phyloP scores from a whole-genome alignment of 2,329 filamentous ascomycete species.

The Nemania abortiva region DNA sequence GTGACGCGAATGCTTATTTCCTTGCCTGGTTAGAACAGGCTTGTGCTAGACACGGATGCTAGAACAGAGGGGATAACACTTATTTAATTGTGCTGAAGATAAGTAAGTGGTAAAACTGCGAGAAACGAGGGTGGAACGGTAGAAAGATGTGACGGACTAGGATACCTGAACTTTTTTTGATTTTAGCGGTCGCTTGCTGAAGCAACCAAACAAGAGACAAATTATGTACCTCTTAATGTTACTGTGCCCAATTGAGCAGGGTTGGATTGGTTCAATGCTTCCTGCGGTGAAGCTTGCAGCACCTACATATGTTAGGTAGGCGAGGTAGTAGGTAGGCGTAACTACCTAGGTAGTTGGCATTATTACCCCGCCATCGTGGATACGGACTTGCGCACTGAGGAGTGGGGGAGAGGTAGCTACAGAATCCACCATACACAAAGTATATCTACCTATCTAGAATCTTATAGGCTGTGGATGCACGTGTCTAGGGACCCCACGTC shows the following conservation, averaged over 20 bases:
- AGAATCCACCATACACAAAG: too few species aligned
- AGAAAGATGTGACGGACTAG: background rate
- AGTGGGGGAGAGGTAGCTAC: too few species aligned
- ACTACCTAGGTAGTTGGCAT: too few species aligned
- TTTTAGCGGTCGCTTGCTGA: background rate
- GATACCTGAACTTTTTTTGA: background rate
- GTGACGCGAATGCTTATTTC: background rate
- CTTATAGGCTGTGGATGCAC: conserved; percentile 1
- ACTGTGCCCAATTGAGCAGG: background rate
- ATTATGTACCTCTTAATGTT: background rate
- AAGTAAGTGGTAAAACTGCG: background rate
- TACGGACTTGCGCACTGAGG: background rate
- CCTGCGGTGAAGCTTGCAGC: too few species aligned
- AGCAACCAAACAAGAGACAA: background rate
- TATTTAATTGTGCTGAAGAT: background rate
- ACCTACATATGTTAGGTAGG: background rate
- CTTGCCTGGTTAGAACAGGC: background rate
- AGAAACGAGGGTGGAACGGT: background rate
- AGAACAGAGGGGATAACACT: too few species aligned
- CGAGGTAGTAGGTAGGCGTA: too few species aligned
- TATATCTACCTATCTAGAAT: background rate
- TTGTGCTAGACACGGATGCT: background rate
- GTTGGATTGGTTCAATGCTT: background rate
- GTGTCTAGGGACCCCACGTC: conserved; percentile 20
- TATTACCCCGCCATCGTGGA: conserved; percentile 7